Base-by-base conservation (phyloP, 805 yeast genomes). In the Yamadazyma nakazawae region DNA sequence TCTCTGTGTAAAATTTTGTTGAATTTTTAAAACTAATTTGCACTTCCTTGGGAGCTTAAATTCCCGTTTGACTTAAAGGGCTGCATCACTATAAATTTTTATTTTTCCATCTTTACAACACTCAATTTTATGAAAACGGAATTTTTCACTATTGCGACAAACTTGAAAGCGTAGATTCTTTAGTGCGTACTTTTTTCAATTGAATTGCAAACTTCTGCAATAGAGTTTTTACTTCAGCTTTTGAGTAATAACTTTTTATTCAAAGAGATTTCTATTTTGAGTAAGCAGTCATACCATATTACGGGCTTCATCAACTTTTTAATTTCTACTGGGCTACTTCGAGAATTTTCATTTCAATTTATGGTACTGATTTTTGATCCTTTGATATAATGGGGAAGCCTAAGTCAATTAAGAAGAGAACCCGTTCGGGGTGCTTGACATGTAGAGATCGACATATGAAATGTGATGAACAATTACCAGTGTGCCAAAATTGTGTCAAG, bases 381-480 rank as follows among this genome's bases (percentile, higher is more conserved):
- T 14, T 18, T 19, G 13, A 12, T 24, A 37, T 37, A 30, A 43
- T 43, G 46, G 39, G 25, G 10, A 43, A 37, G 19, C 8, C 30
- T 17, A 49, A 48, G 40, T 42, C 45, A 12, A 42, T 50, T 2
- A 70, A 68, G 48, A 54, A 66, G 46, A 59, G 76, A 53, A 68
- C 75, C 11, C 60, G 76, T 43, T 68, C 74, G 9, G 85, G 85
- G 13, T 80, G 85, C 57, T 61, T 78, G 43, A 80, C 83, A 10
- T 82, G 88, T 55, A 76, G 87, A 44, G 79, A 80, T 49, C 70
- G 87, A 37, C 82, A 83, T 60, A 79, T 82, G 69, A 82, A 81
- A 57, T 82, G 88, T 62, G 87, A 82, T 56, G 85, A 80, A 58
- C 76, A 72, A 35, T 75, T 75, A 45, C 88, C 88, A 1, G 76